Evolutionary conservation across 1,139 yeast genomes (phyloP).

Genomic region (Suhomyces terraborum): DNA sequence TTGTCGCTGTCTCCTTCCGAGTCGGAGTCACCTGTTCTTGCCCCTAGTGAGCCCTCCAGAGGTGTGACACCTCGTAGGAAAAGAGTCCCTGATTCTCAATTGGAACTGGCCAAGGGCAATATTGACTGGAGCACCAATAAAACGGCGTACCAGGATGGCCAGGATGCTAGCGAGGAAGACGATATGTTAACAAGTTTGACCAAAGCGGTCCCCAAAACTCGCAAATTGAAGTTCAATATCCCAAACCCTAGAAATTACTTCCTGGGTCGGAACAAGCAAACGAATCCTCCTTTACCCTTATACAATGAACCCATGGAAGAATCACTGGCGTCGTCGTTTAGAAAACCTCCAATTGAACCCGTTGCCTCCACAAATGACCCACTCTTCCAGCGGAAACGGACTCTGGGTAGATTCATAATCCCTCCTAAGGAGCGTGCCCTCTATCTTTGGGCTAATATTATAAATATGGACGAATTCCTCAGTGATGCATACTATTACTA

Average conservation of each 20-base stretch:
- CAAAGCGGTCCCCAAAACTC: constrained; percentile 5
- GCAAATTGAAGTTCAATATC: constrained; percentile 13
- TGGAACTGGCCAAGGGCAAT: constrained; percentile 2
- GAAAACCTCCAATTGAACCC: constrained; percentile 7
- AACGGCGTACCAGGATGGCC: not conserved
- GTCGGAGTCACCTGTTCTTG: constrained; percentile 4
- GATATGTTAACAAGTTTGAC: constrained; percentile 10
- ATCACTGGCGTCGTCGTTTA: not conserved
- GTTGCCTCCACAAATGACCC: constrained; percentile 1
- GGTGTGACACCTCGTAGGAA: constrained; percentile 5
- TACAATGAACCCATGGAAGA: constrained; percentile 4
- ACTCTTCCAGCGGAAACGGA: constrained; percentile 5
- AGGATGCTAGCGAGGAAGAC: constrained; percentile 9
- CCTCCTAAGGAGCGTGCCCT: constrained; percentile 78
- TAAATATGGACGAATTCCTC: constrained; percentile 82
- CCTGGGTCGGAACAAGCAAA: constrained; percentile 3
- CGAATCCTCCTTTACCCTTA: constrained; percentile 9
- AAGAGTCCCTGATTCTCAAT: not conserved
- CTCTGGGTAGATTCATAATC: constrained; percentile 24
- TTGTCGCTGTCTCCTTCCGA: constrained; percentile 26
- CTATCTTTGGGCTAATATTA: constrained; percentile 96
- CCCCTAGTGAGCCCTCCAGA: not conserved
- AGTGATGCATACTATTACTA: constrained; percentile 83
- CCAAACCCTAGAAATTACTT: constrained; percentile 14
- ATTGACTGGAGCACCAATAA: constrained; percentile 8